Conservation (phyloP, 805 yeast species). For the Pichia insulana region DNA sequence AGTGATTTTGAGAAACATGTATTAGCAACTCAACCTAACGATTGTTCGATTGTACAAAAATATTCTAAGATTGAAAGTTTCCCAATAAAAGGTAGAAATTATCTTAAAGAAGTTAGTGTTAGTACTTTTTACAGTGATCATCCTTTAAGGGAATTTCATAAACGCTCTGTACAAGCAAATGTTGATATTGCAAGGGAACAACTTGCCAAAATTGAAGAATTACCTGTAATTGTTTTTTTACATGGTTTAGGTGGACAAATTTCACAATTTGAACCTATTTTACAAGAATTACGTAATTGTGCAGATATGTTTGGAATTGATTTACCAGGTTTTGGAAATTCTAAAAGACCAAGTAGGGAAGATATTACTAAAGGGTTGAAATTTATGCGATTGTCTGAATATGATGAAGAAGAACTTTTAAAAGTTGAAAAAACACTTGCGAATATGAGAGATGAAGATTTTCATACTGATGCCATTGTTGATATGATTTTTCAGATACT, state of each 20-base stretch:
- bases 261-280: conserved; percentile 71
- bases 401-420: conserved; percentile 14
- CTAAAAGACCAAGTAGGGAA: conserved; percentile 23
- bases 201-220: conserved; percentile 31
- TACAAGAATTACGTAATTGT: conserved; percentile 54
- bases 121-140: conserved; percentile 41
- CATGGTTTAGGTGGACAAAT: conserved; percentile 92
- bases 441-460: conserved; percentile 34
- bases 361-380: neutral
- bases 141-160: conserved; percentile 34
- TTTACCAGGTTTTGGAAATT: conserved; percentile 81
- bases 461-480: conserved; percentile 33
- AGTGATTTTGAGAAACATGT: conserved; percentile 36
- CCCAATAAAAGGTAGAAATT: conserved; percentile 22
- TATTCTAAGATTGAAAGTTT: conserved; percentile 34
- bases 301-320: conserved; percentile 65
- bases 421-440: conserved; percentile 23
- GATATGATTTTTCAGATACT: conserved; percentile 32
- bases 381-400: conserved; percentile 19
- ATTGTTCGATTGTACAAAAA: conserved; percentile 45
- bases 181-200: conserved; percentile 16
- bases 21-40: conserved; percentile 39
- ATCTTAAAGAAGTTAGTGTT: conserved; percentile 29
- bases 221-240: conserved; percentile 58
- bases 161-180: conserved; percentile 17